phyloP scores from a whole-genome alignment of 2,329 filamentous ascomycete genomes.

The Phialemoniopsis sp. region DNA sequence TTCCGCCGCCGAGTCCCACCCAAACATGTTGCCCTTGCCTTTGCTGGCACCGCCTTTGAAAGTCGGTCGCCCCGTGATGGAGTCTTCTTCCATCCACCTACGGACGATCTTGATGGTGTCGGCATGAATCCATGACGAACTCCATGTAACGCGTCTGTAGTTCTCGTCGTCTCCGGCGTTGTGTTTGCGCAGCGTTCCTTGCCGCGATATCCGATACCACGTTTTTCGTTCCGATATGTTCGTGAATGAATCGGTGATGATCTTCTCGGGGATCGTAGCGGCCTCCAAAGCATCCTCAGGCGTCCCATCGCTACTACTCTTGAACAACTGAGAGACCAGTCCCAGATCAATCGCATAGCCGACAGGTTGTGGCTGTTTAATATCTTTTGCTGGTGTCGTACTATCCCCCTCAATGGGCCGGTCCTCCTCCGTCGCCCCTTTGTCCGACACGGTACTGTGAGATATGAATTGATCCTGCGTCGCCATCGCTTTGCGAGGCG shows the following conservation, averaged over 20 bases:
- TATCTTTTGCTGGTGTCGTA: not conserved
- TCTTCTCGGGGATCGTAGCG: constrained; percentile 34
- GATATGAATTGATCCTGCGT: too few relatives aligned
- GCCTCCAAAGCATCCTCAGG: constrained; percentile 2
- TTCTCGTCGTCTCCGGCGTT: constrained; percentile 53
- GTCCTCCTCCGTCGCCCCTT: too few relatives aligned
- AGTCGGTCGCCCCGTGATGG: constrained; percentile 45
- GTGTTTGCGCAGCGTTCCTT: constrained; percentile 54
- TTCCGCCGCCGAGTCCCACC: constrained; percentile 53
- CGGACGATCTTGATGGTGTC: constrained; percentile 55
- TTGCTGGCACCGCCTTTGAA: constrained; percentile 30
- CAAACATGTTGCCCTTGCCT: constrained; percentile 49
- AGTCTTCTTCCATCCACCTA: constrained; percentile 64
- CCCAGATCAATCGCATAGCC: constrained; percentile 10
- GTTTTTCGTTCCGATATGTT: constrained; percentile 54
- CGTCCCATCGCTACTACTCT: constrained; percentile 24
- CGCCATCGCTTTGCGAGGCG: too few relatives aligned
- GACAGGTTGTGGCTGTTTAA: not conserved
- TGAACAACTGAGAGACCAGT: constrained; percentile 21
- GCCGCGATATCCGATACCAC: constrained; percentile 62
- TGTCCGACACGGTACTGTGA: too few relatives aligned
- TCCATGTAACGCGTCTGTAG: constrained; percentile 57
- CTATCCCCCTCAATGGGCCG: too few relatives aligned
- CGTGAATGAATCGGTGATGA: constrained; percentile 48
- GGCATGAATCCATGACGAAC: constrained; percentile 45